A percentile compares a stretch with the other conserved stretches of the same genome.
phyloP scores from a whole-genome alignment of 768 basidiomycete genomes.

The Naganishia kalamii region DNA sequence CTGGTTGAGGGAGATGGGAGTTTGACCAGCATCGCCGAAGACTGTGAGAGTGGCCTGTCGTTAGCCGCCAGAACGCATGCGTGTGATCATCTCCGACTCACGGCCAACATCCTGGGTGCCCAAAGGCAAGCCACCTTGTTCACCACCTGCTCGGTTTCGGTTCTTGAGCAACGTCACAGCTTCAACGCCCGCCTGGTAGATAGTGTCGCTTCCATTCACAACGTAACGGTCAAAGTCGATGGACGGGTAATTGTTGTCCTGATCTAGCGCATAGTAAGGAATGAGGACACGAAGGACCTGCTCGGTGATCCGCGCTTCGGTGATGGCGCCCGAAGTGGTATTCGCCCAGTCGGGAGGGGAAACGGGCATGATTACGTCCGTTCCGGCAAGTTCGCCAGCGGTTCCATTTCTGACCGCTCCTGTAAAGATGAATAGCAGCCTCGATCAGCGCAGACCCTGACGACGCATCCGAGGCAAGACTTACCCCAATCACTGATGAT shows the following conservation, averaged over 20 bases:
- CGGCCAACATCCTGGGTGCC: constrained; percentile 8
- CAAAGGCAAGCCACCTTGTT: constrained; percentile 2
- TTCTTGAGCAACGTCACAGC: constrained; percentile 15
- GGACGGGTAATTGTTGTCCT: constrained; percentile 58
- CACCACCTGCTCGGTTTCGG: constrained; percentile 7
- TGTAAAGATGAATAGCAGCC: too few species aligned
- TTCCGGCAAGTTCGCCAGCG: constrained; percentile 4
- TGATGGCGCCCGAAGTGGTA: background rate
- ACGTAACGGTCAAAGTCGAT: constrained; percentile 56
- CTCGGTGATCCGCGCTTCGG: background rate
- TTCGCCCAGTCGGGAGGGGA: background rate
- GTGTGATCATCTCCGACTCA: background rate
- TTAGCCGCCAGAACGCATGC: background rate
- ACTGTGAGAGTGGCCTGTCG: background rate
- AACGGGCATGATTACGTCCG: constrained; percentile 5
- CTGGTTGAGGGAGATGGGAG: constrained; percentile 14
- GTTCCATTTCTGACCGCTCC: constrained; percentile 12
- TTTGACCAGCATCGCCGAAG: constrained; percentile 11
- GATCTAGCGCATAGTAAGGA: constrained; percentile 51
- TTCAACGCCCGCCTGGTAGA: constrained; percentile 3
- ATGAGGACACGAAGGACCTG: constrained; percentile 6
- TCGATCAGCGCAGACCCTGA: too few species aligned
- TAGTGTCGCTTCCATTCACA: background rate
- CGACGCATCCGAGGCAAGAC: too few species aligned
- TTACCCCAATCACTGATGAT: constrained; percentile 15